Percentiles rank a stretch among this genome's conserved stretches.
phyloP scores from a whole-genome alignment of 2,329 filamentous ascomycete species.

The Thelonectria blattea region DNA sequence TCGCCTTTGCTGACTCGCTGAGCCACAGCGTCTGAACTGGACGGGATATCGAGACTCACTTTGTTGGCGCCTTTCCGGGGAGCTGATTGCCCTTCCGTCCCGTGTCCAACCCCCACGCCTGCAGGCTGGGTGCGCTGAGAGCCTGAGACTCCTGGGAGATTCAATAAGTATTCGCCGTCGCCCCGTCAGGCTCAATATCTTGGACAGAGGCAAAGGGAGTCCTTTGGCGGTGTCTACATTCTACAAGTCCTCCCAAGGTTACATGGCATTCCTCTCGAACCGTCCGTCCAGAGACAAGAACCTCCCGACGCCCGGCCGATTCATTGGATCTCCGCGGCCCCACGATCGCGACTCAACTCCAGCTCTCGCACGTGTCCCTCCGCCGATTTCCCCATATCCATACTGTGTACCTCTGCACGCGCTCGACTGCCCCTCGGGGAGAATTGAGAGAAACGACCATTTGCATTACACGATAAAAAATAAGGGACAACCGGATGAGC shows the following conservation, averaged over 20 bases:
- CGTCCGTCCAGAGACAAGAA: neutral
- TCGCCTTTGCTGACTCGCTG: neutral
- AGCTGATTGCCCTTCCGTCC: slow-evolving; percentile 17
- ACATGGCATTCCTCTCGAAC: slow-evolving; percentile 1
- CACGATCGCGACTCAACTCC: slow-evolving; percentile 25
- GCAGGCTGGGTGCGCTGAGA: slow-evolving; percentile 12
- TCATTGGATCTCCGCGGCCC: slow-evolving; percentile 30
- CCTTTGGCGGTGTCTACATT: neutral
- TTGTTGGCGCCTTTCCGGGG: slow-evolving; percentile 14
- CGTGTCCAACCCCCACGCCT: slow-evolving; percentile 21
- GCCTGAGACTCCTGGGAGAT: slow-evolving; percentile 16
- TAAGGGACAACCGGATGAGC: slow-evolving; percentile 16
- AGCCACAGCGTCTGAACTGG: neutral
- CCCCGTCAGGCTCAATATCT: slow-evolving; percentile 20
- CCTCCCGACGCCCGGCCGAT: slow-evolving; percentile 3
- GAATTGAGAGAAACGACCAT: slow-evolving; percentile 1
- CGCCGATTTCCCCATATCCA: neutral
- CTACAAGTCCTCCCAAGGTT: neutral
- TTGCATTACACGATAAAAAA: slow-evolving; percentile 15
- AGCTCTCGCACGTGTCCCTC: slow-evolving; percentile 23
- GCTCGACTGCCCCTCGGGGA: slow-evolving; percentile 13
- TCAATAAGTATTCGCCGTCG: slow-evolving; percentile 28
- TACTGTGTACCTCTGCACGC: slow-evolving; percentile 16
- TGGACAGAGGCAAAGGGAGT: neutral
- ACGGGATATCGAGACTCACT: slow-evolving; percentile 4